Percentiles rank a stretch among this genome's conserved stretches.
Conservation (phyloP, 2,329 filamentous ascomycete species). For the Arachnomyces sp. region DNA sequence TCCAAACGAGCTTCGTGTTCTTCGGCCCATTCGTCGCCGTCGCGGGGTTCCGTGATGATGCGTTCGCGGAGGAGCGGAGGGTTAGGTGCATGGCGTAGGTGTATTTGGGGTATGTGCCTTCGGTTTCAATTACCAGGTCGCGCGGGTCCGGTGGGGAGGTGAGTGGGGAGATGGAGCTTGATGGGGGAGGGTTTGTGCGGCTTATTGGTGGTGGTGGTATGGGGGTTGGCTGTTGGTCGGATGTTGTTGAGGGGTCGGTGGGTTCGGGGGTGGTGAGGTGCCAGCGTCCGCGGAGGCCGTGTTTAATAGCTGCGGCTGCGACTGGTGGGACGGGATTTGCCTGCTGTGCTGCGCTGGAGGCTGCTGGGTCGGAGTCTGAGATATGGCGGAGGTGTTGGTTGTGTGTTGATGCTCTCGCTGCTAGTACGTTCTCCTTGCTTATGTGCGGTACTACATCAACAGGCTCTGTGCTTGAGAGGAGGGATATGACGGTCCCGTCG, state of each 20-base stretch:
- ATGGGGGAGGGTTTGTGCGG: conserved; percentile 18
- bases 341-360: conserved; percentile 27
- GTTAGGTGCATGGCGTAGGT: conserved; percentile 74
- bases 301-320: conserved; percentile 55
- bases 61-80: conserved; percentile 50
- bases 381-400: conserved; percentile 31
- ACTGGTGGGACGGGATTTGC: conserved; percentile 29
- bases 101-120: conserved; percentile 72
- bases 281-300: conserved; percentile 61
- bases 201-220: conserved; percentile 17
- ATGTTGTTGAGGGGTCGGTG: conserved; percentile 11
- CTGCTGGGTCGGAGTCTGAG: conserved; percentile 32
- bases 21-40: conserved; percentile 42
- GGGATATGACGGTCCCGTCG: conserved; percentile 72
- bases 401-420: conserved; percentile 21
- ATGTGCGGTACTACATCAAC: conserved; percentile 81
- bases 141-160: conserved; percentile 32
- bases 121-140: conserved; percentile 75
- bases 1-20: conserved; percentile 86
- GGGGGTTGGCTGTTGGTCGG: not conserved
- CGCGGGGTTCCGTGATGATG: conserved; percentile 27
- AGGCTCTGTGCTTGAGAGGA: conserved; percentile 75
- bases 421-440: conserved; percentile 58
- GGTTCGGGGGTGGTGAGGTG: conserved; percentile 48
- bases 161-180: conserved; percentile 12